Evolutionary conservation across 495 filamentous ascomycete species (phyloP), one percentile per base, ranked within the genome.

Genomic region (Penicillium cinerascens): DNA sequence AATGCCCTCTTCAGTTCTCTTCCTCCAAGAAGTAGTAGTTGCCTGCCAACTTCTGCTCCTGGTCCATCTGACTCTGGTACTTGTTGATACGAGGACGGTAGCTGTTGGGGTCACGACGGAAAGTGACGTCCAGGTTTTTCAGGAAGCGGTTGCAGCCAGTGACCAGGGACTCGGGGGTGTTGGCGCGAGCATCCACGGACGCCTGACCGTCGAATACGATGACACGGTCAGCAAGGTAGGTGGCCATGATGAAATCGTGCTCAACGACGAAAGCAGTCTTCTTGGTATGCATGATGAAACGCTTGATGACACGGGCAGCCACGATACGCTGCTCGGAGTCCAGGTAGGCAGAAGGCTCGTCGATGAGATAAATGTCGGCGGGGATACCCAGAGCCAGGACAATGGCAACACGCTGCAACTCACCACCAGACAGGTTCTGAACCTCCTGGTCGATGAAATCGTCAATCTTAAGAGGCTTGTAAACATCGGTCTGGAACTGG

Each of bases 221-320:
- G 64, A 98, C 93, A 59, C 92, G 88, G 63, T 98, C 93, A 37
- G 95, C 93, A 17, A 97, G 84, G 69, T 98, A 98, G 16, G 93
- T 88, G 25, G 91, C 91, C 93, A 97, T 97, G 78, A 97, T 97
- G 77, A 98, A 97, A 84, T 98, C 95, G 87, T 98, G 93, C 84
- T 98, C 93, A 61, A 97, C 93, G 56, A 98, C 83, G 70, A 98
- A 97, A 33, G 95, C 93, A 1, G 93, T 97, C 81, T 97, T 97
- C 86, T 98, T 97, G 51, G 89, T 84, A 79, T 97, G 92, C 93
- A 97, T 98, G 63, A 98, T 97, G 82, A 96, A 98, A 54, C 93
- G 87, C 79, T 98, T 98, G 77, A 98, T 98, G 60, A 97, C 93
- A 65, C 92, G 84, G 43, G 91, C 87, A 54, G 92, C 93, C 52